These are phyloP conservation scores for Entomophthora muscae DNA, from an alignment of 371 early-diverging fungal genomes.

Conservation along the genomic window DNA sequence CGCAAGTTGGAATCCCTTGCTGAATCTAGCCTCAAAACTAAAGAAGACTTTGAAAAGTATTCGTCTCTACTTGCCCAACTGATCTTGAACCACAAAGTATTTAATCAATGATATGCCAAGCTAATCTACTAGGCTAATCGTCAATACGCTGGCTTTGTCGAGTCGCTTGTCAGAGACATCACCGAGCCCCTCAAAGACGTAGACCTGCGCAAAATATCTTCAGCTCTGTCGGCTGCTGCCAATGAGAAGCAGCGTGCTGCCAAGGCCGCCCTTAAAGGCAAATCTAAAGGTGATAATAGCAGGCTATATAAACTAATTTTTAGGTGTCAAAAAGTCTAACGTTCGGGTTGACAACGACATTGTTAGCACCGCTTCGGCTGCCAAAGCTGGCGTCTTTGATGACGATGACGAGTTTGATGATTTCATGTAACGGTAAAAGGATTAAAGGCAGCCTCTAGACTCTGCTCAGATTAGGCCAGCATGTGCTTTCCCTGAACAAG, in stretches of 20 bases:
- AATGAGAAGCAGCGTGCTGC: slow-evolving; percentile 79
- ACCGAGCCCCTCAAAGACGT: slow-evolving; percentile 56
- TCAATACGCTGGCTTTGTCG: slow-evolving; percentile 46
- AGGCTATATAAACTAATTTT: not conserved
- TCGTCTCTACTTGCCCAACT: slow-evolving; percentile 42
- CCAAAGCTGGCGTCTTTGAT: slow-evolving; percentile 8
- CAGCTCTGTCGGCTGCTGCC: slow-evolving; percentile 57
- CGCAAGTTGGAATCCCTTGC: not conserved
- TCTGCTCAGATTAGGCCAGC: too few species aligned
- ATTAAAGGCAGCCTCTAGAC: too few species aligned
- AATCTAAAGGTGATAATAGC: slow-evolving; percentile 28
- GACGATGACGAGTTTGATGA: slow-evolving; percentile 13
- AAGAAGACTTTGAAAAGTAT: slow-evolving; percentile 67
- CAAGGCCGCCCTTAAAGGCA: slow-evolving; percentile 43
- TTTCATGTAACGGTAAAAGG: slow-evolving; percentile 10
- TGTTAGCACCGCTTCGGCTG: slow-evolving; percentile 10
- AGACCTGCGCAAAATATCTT: slow-evolving; percentile 60
- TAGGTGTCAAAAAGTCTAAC: slow-evolving; percentile 3
- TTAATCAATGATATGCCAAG: not conserved
- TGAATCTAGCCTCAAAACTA: slow-evolving; percentile 39
- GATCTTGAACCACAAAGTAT: slow-evolving; percentile 47
- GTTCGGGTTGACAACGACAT: slow-evolving; percentile 9
- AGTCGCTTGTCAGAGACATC: slow-evolving; percentile 59
- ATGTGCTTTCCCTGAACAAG: too few species aligned
- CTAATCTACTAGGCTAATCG: slow-evolving; percentile 10